Evolutionary conservation across 2,329 filamentous ascomycete genomes (phyloP).

Genomic region (Hypoxylon sp.): DNA sequence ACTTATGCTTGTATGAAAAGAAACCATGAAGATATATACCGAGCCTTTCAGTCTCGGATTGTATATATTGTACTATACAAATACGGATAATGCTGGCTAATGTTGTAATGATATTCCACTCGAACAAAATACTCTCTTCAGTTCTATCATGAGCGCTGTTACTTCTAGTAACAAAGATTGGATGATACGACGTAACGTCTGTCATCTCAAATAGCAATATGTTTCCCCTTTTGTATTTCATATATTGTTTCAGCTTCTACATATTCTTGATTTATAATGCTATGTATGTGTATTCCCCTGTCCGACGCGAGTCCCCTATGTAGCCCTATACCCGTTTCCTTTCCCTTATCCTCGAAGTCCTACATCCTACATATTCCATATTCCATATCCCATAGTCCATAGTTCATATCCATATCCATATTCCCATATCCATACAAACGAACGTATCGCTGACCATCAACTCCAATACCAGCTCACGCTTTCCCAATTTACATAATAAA

Average conservation of each 20-base stretch:
- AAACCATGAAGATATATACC: conserved; percentile 11
- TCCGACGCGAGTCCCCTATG: conserved; percentile 14
- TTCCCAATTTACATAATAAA: not conserved
- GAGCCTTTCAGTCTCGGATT: conserved; percentile 32
- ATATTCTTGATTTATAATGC: conserved; percentile 1
- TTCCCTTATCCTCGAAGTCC: not conserved
- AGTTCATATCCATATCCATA: not conserved
- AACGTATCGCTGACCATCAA: conserved; percentile 1
- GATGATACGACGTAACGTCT: not conserved
- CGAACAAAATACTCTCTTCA: not conserved
- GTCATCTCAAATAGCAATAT: not conserved
- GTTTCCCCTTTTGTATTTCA: not conserved
- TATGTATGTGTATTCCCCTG: conserved; percentile 15
- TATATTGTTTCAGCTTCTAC: conserved; percentile 12
- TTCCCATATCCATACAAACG: conserved; percentile 3
- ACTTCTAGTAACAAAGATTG: not conserved
- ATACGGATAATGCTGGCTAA: conserved; percentile 15
- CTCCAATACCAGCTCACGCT: conserved; percentile 4
- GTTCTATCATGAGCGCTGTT: not conserved
- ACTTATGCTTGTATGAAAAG: conserved; percentile 6
- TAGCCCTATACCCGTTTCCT: conserved; percentile 13
- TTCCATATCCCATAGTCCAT: not conserved
- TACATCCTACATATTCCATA: not conserved
- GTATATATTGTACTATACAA: conserved; percentile 26
- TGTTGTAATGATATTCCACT: conserved; percentile 25